phyloP scores from a whole-genome alignment of 2,329 filamentous ascomycete genomes.

The Aspergillus ruber region DNA sequence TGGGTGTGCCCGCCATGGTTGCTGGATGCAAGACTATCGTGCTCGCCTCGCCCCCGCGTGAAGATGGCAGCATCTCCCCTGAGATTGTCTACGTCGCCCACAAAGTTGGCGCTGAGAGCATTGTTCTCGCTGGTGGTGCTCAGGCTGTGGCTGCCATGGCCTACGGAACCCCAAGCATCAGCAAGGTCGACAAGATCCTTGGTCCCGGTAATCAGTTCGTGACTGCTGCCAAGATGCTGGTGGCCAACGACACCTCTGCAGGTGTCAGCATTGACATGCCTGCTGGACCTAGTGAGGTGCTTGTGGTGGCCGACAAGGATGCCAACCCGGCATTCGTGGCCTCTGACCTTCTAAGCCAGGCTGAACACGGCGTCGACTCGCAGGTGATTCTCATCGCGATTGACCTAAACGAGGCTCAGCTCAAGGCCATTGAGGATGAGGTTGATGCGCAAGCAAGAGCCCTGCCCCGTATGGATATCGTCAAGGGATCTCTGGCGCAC shows the following conservation, averaged over 20 bases:
- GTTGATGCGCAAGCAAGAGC: conserved; percentile 80
- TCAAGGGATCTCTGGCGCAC: conserved; percentile 82
- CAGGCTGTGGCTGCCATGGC: conserved; percentile 96
- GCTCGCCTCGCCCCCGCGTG: conserved; percentile 79
- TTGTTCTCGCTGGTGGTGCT: conserved; percentile 89
- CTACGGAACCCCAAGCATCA: conserved; percentile 89
- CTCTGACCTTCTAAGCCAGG: conserved; percentile 88
- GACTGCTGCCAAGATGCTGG: conserved; percentile 96
- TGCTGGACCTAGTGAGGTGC: conserved; percentile 88
- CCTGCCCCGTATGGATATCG: conserved; percentile 86
- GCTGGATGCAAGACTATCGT: conserved; percentile 95
- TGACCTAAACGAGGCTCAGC: conserved; percentile 64
- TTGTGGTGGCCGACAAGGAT: conserved; percentile 86
- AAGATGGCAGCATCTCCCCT: conserved; percentile 84
- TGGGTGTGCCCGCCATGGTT: conserved; percentile 95
- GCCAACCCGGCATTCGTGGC: conserved; percentile 93
- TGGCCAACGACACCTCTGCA: conserved; percentile 93
- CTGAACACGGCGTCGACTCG: conserved; percentile 92
- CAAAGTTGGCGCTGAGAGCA: conserved; percentile 92
- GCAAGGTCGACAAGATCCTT: conserved; percentile 97
- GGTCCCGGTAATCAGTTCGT: conserved; percentile 98
- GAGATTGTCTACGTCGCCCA: conserved; percentile 97
- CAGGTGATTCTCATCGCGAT: conserved; percentile 90
- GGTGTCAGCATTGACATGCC: conserved; percentile 98
- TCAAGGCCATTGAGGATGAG: conserved; percentile 83